phyloP scores from a whole-genome alignment of 139 green algal genomes.

The Diplosphaera chodatii region DNA sequence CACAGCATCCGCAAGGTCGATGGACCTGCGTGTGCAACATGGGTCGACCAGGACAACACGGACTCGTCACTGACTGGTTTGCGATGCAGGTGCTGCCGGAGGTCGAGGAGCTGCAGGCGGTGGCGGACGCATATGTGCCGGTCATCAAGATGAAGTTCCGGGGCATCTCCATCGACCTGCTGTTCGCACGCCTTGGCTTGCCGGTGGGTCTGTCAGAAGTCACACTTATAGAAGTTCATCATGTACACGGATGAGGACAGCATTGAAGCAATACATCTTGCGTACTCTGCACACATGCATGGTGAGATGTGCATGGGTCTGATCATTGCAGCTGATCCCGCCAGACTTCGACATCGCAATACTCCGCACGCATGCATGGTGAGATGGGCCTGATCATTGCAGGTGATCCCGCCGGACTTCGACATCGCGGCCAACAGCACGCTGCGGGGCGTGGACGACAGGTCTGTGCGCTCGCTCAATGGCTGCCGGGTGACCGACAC shows the following conservation, averaged over 20 bases:
- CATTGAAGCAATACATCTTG: no score
- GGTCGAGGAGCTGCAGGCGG: conserved; percentile 74
- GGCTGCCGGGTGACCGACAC: conserved; percentile 86
- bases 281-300: no score
- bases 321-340: no score
- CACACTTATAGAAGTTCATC: no score
- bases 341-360: conserved; percentile 65
- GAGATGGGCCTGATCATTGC: no score
- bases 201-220: no score
- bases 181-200: conserved; percentile 74
- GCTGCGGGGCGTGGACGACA: conserved; percentile 82
- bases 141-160: conserved; percentile 93
- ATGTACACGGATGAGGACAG: no score
- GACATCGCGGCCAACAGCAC: conserved; percentile 62
- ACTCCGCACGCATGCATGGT: no score
- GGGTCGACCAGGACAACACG: no score
- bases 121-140: conserved; percentile 85
- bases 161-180: conserved; percentile 88
- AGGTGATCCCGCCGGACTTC: conserved; percentile 65
- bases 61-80: no score
- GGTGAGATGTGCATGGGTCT: no score
- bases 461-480: conserved; percentile 78
- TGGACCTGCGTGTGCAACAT: no score
- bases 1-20: neutral
- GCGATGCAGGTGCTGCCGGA: conserved; percentile 43